Evolutionary conservation across 2,329 filamentous ascomycete genomes (phyloP).

Genomic region (Claviceps sp.): DNA sequence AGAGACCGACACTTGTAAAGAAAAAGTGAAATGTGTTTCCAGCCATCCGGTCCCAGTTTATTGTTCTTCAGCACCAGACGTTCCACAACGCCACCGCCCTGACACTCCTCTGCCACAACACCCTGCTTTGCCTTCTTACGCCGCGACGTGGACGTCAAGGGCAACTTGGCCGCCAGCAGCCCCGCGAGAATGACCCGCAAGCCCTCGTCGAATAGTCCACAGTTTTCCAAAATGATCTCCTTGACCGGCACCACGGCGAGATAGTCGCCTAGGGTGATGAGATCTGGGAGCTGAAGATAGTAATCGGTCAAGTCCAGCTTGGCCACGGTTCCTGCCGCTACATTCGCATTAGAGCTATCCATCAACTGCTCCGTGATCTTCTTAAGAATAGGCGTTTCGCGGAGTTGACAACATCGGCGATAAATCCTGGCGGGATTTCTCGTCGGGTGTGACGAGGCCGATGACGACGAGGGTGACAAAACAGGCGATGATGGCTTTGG

Average conservation of each 20-base stretch:
- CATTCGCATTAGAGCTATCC: slow-evolving; percentile 50
- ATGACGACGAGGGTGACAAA: not conserved
- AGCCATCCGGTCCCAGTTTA: slow-evolving; percentile 74
- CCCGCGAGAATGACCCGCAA: slow-evolving; percentile 77
- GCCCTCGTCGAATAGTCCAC: slow-evolving; percentile 75
- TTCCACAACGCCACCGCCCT: slow-evolving; percentile 61
- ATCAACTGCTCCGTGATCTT: slow-evolving; percentile 82
- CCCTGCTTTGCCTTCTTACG: slow-evolving; percentile 31
- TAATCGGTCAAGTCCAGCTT: slow-evolving; percentile 78
- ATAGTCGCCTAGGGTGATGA: slow-evolving; percentile 84
- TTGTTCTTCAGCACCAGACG: slow-evolving; percentile 85
- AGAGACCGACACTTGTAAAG: slow-evolving; percentile 80
- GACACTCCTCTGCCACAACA: slow-evolving; percentile 25
- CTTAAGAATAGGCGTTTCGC: slow-evolving; percentile 85
- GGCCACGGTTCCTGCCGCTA: slow-evolving; percentile 61
- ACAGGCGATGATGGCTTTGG: slow-evolving; percentile 14
- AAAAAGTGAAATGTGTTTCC: slow-evolving; percentile 83
- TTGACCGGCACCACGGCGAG: slow-evolving; percentile 84
- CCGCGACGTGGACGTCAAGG: slow-evolving; percentile 30
- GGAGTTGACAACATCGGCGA: slow-evolving; percentile 80
- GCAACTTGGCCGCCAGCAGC: slow-evolving; percentile 63
- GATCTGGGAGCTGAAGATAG: slow-evolving; percentile 67
- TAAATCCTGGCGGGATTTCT: slow-evolving; percentile 90
- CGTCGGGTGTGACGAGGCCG: slow-evolving; percentile 44
- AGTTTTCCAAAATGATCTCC: slow-evolving; percentile 76